Evolutionary conservation across 306 rosid genomes (phyloP), one percentile per base, ranked within the genome.

Genomic region (Quercus mongolica): DNA sequence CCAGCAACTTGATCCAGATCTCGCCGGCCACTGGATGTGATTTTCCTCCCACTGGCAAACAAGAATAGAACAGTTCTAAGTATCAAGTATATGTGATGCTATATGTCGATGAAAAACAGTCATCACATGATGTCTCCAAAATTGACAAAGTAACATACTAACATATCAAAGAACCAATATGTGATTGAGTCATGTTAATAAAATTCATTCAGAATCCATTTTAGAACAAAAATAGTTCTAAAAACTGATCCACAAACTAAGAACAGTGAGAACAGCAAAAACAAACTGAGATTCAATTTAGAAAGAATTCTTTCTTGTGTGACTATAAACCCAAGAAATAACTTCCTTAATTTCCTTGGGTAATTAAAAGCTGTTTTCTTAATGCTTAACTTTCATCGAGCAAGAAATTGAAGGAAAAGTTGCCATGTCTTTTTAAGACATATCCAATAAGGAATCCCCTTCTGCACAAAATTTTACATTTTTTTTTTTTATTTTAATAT

Each of bases 1-100:
- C 90, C 90, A 46, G 90, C 90, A 56, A 87, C 90, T 87, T 87
- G 90, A 80, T 87, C 86, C 0, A 87, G 88, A 76, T 87, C 88
- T 30, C 86, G 79, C 63, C 68, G 90, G 26, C 90, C 88, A 5
- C 33, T 81, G n/a, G 90, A 76, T 19, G 88, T 78, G 77, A 87
- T 84, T 73, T 70, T 84, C 78, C 90, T 75, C 38, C 89, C 87
- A 57, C 89, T 86, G 80, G 6, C 23, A 30, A 6, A 67, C 58
- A 38, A 38, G 11, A 69, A 13, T 5, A 72, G 26, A 56, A 6
- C 17, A 10, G 5, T 61, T 30, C 13, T 13, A 67, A 19, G 6
- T 18, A 8, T 3, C 15, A 21, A 8, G 18, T 14, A 28, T 4
- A 65, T 20, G 28, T 25, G 64, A 58, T 10, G 51, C 3, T 2